Evolutionary conservation across 1,284 basidiomycete genomes (phyloP), one percentile per base, ranked within the genome.

Genomic region (Ganoderma lucidum): DNA sequence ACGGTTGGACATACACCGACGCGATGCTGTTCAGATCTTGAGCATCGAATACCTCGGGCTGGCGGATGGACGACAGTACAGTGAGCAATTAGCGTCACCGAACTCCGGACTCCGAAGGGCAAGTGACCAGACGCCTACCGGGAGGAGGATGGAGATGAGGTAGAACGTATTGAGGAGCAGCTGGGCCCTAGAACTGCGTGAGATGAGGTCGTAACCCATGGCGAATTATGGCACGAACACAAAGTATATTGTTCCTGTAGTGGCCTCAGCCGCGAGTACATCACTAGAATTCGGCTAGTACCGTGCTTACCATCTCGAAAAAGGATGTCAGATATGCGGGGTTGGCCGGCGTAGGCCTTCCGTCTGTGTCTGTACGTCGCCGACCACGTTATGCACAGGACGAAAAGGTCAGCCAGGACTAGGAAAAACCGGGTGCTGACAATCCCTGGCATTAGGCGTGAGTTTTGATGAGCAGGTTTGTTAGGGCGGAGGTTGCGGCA

Each of bases 211-310:
- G 14, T 8, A 41, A 6, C 39, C 9, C 12, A 4, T 6, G 9
- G 17, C 1, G 23, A 30, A 32, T 3, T 37, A 28, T 32, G 30
- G 53, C 53, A 55, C 53, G 19, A 48, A 67, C 65, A 67, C 41
- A 15, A 67, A 67, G 55, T 67, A 67, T 35, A 67, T 37, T 2
- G 65, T 67, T 9, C 65, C 65, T 67, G 6, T 28, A 15, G n/a
- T 8, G 9, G 35, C 23, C n/a, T 19, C 28, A 28, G 39, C 23
- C 23, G 12, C n/a, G 0, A 14, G 19, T 17, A 23, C n/a, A 15
- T 6, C 17, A 19, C 19, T 4, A 32, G 19, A 3, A 28, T 14
- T 51, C 45, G 45, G 2, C 9, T 2, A 30, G 32, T 19, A 28
- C 28, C 5, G 39, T 28, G n/a, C 59, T 42, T 61, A 42, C 59